Conservation (phyloP, 352 stramenopile species). For the Peronospora destructor region DNA sequence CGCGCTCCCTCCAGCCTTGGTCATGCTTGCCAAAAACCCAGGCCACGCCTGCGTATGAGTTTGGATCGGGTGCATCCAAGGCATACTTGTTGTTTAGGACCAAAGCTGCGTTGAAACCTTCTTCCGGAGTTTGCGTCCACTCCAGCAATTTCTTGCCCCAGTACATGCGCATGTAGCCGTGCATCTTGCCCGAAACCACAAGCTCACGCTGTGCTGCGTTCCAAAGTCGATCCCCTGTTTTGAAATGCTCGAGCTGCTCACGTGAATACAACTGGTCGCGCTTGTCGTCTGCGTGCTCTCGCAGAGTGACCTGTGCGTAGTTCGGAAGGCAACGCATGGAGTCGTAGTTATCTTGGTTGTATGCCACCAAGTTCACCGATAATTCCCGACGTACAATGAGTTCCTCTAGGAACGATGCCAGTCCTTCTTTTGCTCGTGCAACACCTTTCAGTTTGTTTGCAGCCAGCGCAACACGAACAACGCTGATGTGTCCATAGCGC, state of each 20-base stretch:
- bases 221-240: conserved; percentile 96
- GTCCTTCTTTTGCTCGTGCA: conserved; percentile 51
- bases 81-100: conserved; percentile 98
- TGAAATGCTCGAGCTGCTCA: conserved; percentile 86
- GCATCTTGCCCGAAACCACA: conserved; percentile 89
- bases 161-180: conserved; percentile 96
- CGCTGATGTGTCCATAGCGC: conserved; percentile 88
- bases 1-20: conserved; percentile 93
- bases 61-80: conserved; percentile 95
- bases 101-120: conserved; percentile 89
- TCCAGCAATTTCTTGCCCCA: conserved; percentile 99
- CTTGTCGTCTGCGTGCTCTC: conserved; percentile 81
- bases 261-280: conserved; percentile 89
- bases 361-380: conserved; percentile 96
- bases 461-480: conserved; percentile 55
- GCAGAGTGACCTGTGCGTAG: conserved; percentile 91
- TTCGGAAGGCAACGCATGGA: conserved; percentile 77
- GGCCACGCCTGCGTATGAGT: conserved; percentile 84
- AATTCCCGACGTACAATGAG: conserved; percentile 94
- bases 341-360: conserved; percentile 95
- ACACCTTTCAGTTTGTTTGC: conserved; percentile 67
- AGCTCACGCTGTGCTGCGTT: conserved; percentile 97
- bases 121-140: conserved; percentile 89
- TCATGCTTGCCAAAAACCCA: conserved; percentile 94
- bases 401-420: conserved; percentile 95